Conservation (phyloP, 2,329 filamentous ascomycete species). For the Fusarium tjaetaba region DNA sequence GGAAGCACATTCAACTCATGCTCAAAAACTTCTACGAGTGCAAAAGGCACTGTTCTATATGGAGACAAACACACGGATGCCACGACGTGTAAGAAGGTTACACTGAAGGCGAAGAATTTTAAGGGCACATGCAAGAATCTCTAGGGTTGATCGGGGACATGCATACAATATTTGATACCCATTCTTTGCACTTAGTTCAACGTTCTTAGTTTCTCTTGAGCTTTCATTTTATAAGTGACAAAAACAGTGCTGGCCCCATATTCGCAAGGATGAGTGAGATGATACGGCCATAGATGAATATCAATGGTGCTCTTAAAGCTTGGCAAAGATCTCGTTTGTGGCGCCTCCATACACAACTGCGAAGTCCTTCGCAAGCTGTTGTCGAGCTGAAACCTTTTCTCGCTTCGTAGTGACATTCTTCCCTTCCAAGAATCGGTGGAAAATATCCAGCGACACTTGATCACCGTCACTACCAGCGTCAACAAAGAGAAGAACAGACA, state of each 20-base stretch:
- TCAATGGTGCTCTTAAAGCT: conserved; percentile 33
- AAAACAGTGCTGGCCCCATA: background rate
- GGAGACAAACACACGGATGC: conserved; percentile 25
- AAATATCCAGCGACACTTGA: conserved; percentile 51
- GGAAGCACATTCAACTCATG: conserved; percentile 42
- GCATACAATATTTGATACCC: background rate
- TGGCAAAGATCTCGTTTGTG: conserved; percentile 19
- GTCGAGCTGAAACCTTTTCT: conserved; percentile 25
- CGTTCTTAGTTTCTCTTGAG: background rate
- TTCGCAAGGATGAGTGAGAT: background rate
- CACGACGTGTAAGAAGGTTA: conserved; percentile 38
- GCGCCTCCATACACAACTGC: conserved; percentile 51
- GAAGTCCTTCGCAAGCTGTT: conserved; percentile 47
- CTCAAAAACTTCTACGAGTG: conserved; percentile 23
- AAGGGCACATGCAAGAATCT: conserved; percentile 43
- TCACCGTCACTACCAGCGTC: conserved; percentile 53
- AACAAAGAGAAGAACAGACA: conserved; percentile 54
- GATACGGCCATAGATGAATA: background rate
- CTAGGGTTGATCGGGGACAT: background rate
- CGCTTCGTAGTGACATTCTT: conserved; percentile 35
- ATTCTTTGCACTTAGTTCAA: background rate
- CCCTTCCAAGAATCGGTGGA: conserved; percentile 51
- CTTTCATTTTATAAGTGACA: background rate
- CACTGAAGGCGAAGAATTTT: conserved; percentile 41
- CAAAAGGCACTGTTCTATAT: conserved; percentile 40